Evolutionary conservation across 1,284 basidiomycete species (phyloP), one percentile per base, ranked within the genome.

Genomic region (Phellopilus nigrolimitatus): DNA sequence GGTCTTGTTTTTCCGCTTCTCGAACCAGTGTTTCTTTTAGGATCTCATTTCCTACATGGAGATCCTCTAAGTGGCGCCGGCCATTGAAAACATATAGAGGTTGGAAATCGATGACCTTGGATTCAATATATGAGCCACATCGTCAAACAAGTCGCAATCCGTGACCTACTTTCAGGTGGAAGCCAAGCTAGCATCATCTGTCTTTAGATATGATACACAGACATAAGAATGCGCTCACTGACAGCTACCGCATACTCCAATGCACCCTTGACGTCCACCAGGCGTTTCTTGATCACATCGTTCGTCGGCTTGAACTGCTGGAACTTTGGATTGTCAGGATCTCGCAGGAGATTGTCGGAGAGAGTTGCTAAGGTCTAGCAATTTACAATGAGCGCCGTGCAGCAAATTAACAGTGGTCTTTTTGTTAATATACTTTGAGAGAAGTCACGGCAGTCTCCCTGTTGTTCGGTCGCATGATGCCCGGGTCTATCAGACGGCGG

Each of bases 201-300:
- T n/a, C 45, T 12, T 30, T n/a, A 30, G 19, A 12, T 27, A 27
- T 27, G 10, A 37, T 2, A 34, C n/a, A 27, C 24, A 49, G 24
- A 30, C 39, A 55, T 46, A 59, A 37, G 57, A 44, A 34, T 19
- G 51, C 37, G 19, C 22, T 24, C 17, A 63, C 78, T 59, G 28
- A 88, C 88, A 61, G 77, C 84, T 40, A 87, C 72, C 2, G 84
- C 85, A 68, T 85, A 90, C 63, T 91, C 88, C 36, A 91, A 66
- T 0, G 84, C 74, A 1, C 88, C 88, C 62, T 82, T 87, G 0
- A 78, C 76, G 27, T 75, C 66, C n/a, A 61, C 55, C 9, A 61
- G 46, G 22, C 60, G 55, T 17, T 53, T 55, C 50, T 59, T 56
- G n/a, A 62, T 64, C 3, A 56, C 42, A 36, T 62, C 62, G 58